Base-by-base conservation (phyloP, 495 filamentous ascomycete species). In the Aspergillus incahuasiensis region DNA sequence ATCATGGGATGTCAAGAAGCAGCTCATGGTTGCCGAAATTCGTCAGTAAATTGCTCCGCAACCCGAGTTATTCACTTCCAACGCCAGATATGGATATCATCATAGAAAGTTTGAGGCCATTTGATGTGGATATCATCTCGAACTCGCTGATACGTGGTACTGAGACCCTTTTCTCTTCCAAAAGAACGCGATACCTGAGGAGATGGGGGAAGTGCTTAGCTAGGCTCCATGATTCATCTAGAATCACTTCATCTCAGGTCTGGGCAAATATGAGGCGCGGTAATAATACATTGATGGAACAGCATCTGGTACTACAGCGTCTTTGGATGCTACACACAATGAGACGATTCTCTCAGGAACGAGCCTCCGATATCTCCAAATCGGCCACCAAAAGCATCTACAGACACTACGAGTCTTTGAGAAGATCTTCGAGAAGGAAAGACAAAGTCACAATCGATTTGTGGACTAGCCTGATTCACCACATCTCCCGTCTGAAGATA, bases 241-340 rank as follows among this genome's bases (percentile, higher is more conserved):
- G 53, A 2, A 57, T 74, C 50, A 54, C 64, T 30, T 54, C 41
- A 9, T 70, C 68, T 11, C 54, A 45, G 2, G 44, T 48, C 16
- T 76, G 74, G 74, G 50, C 57, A 18, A 49, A 72, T 56, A 25
- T 68, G 5, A 53, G 30, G 42, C 8, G 22, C 0, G 8, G 38
- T 18, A 8, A 19, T 21, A 41, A 11, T 8, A 18, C 42, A 39
- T 19, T 60, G n/a, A 52, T 63, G 21, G 39, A 52, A 3, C 65
- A 61, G 6, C 63, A 67, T 8, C 68, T 63, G 28, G 68, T 76
- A 3, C 32, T 75, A 1, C 12, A 70, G 21, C 72, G 75, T 21
- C 49, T 78, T 11, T 78, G 75, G 75, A 40, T 61, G 24, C 58
- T 76, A 52, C 64, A 66, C 21, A 62, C 62, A 0, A 50, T 78